Conservation (phyloP, 306 rosid species). For the Glycine soja region DNA sequence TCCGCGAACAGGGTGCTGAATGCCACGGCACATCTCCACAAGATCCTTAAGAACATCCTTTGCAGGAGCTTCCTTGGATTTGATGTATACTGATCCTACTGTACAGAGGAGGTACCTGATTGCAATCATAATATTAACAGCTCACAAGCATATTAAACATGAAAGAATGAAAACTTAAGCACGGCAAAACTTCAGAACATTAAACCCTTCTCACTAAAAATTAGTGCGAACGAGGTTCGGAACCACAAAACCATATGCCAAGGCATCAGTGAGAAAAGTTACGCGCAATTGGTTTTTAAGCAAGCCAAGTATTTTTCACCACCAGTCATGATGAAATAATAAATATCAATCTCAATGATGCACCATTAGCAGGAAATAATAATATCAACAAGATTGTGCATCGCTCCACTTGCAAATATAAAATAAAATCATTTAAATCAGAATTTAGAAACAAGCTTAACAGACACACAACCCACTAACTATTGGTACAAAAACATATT, state of each 20-base stretch:
- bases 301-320: slow-evolving; percentile 28
- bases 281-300: background rate
- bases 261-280: slow-evolving; percentile 13
- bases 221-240: background rate
- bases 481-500: too few relatives aligned
- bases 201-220: slow-evolving; percentile 8
- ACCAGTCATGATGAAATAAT: background rate
- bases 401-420: background rate
- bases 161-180: background rate
- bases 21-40: slow-evolving; percentile 94
- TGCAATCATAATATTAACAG: slow-evolving; percentile 32
- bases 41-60: slow-evolving; percentile 96
- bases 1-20: slow-evolving; percentile 93
- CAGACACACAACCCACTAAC: background rate
- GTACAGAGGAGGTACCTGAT: slow-evolving; percentile 96
- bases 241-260: slow-evolving; percentile 22
- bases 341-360: slow-evolving; percentile 27
- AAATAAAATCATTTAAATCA: background rate
- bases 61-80: slow-evolving; percentile 93
- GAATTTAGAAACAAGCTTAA: slow-evolving; percentile 4
- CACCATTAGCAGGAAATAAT: background rate
- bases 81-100: slow-evolving; percentile 92
- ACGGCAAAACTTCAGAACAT: background rate
- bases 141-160: slow-evolving; percentile 12
- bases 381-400: too few relatives aligned